Percentiles rank a stretch among this genome's conserved stretches.
Conservation (phyloP, 176 grass and related monocot species). For the Poa pratensis region DNA sequence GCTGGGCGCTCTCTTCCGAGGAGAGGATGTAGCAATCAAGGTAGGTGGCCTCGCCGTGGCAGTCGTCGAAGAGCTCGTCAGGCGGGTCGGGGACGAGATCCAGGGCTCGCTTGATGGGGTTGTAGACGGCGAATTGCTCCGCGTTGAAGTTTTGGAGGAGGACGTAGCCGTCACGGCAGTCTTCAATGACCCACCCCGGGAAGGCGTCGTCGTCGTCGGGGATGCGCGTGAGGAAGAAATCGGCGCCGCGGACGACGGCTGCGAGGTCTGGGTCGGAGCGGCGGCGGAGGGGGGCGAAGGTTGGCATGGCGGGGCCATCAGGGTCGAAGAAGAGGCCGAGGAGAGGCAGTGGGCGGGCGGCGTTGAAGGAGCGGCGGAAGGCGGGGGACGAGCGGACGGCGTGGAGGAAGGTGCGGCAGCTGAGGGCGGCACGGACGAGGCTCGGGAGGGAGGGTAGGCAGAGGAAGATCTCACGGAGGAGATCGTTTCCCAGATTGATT, state of each 20-base stretch:
- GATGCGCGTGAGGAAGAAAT: conserved; percentile 13
- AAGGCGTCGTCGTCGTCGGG: background rate
- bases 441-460: conserved; percentile 1
- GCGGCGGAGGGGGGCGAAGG: background rate
- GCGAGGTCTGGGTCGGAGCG: conserved; percentile 2
- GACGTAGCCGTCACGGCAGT: background rate
- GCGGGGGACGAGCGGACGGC: background rate
- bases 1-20: background rate
- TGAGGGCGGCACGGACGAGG: conserved; percentile 14
- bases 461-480: conserved; percentile 1
- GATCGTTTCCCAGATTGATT: background rate
- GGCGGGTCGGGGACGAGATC: conserved; percentile 1
- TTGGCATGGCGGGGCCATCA: background rate
- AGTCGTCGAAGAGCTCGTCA: background rate
- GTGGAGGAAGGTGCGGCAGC: conserved; percentile 8
- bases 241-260: conserved; percentile 18
- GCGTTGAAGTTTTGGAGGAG: background rate
- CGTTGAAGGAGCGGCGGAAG: conserved; percentile 6
- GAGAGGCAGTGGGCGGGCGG: background rate
- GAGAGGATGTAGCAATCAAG: background rate
- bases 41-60: background rate
- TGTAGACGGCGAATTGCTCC: background rate
- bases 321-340: conserved; percentile 24
- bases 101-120: background rate
- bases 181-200: background rate